phyloP scores from a whole-genome alignment of 192 early-diverging fungal genomes.

The Backusella australiensis region DNA sequence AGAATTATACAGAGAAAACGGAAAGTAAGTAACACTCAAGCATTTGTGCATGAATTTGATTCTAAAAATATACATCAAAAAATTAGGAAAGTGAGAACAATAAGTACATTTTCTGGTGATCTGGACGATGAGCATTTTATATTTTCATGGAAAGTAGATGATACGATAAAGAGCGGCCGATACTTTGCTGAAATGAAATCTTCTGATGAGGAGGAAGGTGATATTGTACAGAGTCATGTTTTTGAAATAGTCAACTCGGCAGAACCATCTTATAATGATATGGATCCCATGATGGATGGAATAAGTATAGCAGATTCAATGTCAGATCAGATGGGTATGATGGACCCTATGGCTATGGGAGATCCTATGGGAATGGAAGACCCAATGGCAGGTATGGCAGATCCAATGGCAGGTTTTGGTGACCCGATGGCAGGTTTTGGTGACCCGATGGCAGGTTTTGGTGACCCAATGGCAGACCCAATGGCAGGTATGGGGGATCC shows the following conservation, averaged over 20 bases:
- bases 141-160: conserved; percentile 3
- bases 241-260: conserved; percentile 6
- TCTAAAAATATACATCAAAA: background rate
- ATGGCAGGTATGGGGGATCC: background rate
- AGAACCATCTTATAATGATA: background rate
- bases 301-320: background rate
- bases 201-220: background rate
- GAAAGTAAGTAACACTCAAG: background rate
- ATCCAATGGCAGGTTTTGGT: background rate
- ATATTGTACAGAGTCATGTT: background rate
- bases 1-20: background rate
- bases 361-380: background rate
- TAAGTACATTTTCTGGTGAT: background rate
- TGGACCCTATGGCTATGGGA: background rate
- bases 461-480: background rate
- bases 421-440: background rate
- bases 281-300: background rate
- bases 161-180: background rate
- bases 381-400: background rate
- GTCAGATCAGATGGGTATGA: background rate
- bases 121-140: conserved; percentile 3
- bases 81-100: conserved; percentile 2
- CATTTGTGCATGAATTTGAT: background rate
- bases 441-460: background rate
- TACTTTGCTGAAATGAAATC: conserved; percentile 7